Evolutionary conservation across 75 land plant genomes (phyloP), one percentile per base, ranked within the genome.

Genomic region (Selaginella tamariscina): DNA sequence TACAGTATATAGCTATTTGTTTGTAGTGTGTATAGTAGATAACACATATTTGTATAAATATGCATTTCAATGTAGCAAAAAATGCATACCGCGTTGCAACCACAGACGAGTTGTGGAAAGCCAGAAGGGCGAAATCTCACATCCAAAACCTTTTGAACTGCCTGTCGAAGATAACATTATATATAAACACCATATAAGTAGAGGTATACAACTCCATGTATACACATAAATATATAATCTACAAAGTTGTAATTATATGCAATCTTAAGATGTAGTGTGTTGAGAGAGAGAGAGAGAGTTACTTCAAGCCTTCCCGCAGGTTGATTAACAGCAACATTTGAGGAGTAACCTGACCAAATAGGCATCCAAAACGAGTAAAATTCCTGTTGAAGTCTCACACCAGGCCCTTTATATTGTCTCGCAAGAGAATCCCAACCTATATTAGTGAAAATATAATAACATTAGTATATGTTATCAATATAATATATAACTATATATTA

Each of bases 361-460:
- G 82, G 80, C 31, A 56, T 54, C 82, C 82, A 80, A 13, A 71
- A 60, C 23, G 80, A 80, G 56, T 29, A 77, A 20, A 69, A 32
- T 63, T 73, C 62, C 69, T 66, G 28, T 31, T 72, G 71, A 56
- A 80, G 56, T 65, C 65, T 71, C 2, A 68, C 59, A 8, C 70
- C 69, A 29, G 71, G 80, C 59, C 80, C 80, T 64, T 66, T 54
- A 33, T 55, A 67, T 65, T 69, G 82, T 31, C 56, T 77, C 27
- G 55, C 82, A 33, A 80, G 80, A 32, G 82, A 77, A 33, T 72
- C 63, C 82, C 82, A 80, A 56, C 82, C 82, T 80, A n/a, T n/a
- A n/a, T n/a, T n/a, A n/a, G n/a, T n/a, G n/a, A n/a, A n/a, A n/a
- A n/a, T n/a, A n/a, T n/a, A n/a, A n/a, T n/a, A n/a, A n/a, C n/a